Conservation (phyloP, 441 rosid genomes). For the Mallotus japonicus region DNA sequence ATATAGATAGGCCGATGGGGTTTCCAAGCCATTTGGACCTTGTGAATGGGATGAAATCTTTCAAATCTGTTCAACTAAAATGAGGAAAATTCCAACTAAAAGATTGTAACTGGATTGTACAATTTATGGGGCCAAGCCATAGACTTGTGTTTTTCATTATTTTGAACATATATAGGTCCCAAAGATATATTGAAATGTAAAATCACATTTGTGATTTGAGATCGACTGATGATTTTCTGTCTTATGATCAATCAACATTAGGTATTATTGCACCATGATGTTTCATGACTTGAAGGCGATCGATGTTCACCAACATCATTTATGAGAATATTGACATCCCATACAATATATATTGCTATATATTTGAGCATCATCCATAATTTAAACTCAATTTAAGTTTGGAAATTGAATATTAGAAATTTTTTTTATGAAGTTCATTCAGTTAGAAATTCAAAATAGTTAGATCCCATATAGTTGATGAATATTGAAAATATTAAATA, state of each 20-base stretch:
- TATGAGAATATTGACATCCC: too few relatives aligned
- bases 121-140: constrained; percentile 16
- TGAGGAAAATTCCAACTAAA: neutral
- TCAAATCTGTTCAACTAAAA: neutral
- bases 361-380: too few relatives aligned
- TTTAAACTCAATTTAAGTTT: too few relatives aligned
- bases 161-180: constrained; percentile 17
- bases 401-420: too few relatives aligned
- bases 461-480: too few relatives aligned
- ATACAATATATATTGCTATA: too few relatives aligned
- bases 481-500: too few relatives aligned
- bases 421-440: too few relatives aligned
- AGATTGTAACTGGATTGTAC: neutral
- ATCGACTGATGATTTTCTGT: constrained; percentile 9
- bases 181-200: neutral
- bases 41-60: neutral
- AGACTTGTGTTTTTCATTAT: constrained; percentile 18
- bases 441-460: too few relatives aligned
- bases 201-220: constrained; percentile 12
- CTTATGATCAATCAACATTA: constrained; percentile 30
- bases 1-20: too few relatives aligned
- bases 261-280: constrained; percentile 9
- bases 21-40: neutral
- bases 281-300: constrained; percentile 15
- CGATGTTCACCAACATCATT: too few relatives aligned